phyloP scores from a whole-genome alignment of 2,329 filamentous ascomycete genomes.

The Teratosphaeria epicoccoides region DNA sequence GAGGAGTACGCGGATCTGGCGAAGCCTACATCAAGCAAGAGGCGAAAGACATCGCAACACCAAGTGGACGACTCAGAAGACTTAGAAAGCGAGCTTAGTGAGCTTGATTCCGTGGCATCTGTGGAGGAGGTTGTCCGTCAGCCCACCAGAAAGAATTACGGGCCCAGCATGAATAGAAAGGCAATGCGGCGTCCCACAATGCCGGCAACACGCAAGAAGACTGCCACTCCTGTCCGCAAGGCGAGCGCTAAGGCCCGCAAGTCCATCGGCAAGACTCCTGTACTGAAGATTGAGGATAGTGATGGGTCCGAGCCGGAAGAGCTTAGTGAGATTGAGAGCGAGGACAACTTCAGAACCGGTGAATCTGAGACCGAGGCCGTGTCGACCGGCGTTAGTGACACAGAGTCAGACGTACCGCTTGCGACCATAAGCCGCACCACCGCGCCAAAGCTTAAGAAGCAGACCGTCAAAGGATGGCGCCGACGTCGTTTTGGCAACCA shows the following conservation, averaged over 20 bases:
- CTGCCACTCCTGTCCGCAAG: slow-evolving; percentile 8
- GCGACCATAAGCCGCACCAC: slow-evolving; percentile 2
- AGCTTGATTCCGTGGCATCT: slow-evolving; percentile 18
- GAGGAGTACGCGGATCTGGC: slow-evolving; percentile 23
- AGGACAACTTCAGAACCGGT: slow-evolving; percentile 17
- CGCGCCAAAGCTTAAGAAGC: slow-evolving; percentile 3
- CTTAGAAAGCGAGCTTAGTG: slow-evolving; percentile 21
- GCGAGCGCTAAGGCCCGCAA: slow-evolving; percentile 15
- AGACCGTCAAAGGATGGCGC: slow-evolving; percentile 4
- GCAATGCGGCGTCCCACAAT: slow-evolving; percentile 1
- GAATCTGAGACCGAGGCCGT: slow-evolving; percentile 24
- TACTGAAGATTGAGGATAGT: slow-evolving; percentile 27
- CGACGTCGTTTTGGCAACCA: slow-evolving; percentile 17
- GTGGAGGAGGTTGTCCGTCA: slow-evolving; percentile 8
- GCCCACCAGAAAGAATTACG: slow-evolving; percentile 1
- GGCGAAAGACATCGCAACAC: slow-evolving; percentile 11
- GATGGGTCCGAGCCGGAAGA: slow-evolving; percentile 27
- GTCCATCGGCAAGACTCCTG: slow-evolving; percentile 19
- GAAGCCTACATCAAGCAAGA: slow-evolving; percentile 16
- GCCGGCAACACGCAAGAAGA: slow-evolving; percentile 10
- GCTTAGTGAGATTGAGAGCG: slow-evolving; percentile 20
- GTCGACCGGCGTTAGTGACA: slow-evolving; percentile 20
- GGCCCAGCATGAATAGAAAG: slow-evolving; percentile 10
- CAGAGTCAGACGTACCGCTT: slow-evolving; percentile 20
- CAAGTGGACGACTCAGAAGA: slow-evolving; percentile 22